These are phyloP conservation scores for Suhomyces sp. DNA, from an alignment of 805 yeast species.

Conservation along the genomic window DNA sequence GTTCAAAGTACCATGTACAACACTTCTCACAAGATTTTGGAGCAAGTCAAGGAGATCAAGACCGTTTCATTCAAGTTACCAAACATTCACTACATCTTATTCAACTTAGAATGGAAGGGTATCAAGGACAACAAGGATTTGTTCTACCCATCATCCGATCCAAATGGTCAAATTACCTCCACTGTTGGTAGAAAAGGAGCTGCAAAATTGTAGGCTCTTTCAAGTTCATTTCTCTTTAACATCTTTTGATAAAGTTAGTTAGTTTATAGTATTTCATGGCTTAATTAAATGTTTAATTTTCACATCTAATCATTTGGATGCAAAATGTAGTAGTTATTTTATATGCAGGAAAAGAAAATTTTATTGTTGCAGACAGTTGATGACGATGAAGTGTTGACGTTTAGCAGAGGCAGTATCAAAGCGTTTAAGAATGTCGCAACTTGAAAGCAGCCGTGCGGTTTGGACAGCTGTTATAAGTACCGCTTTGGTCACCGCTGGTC, in stretches of 20 bases:
- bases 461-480: constrained; percentile 22
- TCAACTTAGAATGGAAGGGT: constrained; percentile 83
- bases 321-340: no score
- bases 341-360: constrained; percentile 2
- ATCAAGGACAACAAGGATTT: constrained; percentile 75
- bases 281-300: background rate
- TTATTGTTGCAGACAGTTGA: constrained; percentile 1
- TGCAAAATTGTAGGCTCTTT: constrained; percentile 52
- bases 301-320: background rate
- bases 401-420: background rate
- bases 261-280: background rate
- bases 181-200: constrained; percentile 66
- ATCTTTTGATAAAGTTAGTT: background rate
- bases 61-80: constrained; percentile 77
- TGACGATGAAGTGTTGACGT: background rate
- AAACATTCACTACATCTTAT: constrained; percentile 85
- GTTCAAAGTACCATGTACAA: constrained; percentile 97
- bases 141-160: constrained; percentile 88
- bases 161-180: constrained; percentile 87
- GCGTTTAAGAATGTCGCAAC: background rate
- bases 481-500: constrained; percentile 31
- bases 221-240: background rate
- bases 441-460: background rate
- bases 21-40: constrained; percentile 75
- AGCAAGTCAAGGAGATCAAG: constrained; percentile 51